Base-by-base conservation (phyloP, 176 grass and related monocot genomes). In the Phoenix roebelenii region DNA sequence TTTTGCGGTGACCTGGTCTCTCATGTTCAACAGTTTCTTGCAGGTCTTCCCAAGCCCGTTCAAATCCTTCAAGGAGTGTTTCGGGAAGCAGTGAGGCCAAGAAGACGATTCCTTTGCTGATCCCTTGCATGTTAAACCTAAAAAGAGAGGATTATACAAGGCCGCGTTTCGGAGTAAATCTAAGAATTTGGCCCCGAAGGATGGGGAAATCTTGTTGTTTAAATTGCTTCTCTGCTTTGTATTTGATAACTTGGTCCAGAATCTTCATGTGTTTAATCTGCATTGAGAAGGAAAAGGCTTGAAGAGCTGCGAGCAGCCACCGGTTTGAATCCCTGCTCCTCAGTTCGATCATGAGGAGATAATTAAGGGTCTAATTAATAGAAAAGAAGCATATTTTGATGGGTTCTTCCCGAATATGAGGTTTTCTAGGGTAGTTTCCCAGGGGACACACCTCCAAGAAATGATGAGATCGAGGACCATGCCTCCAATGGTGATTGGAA, bases 331-430 rank as follows among this genome's bases (percentile, higher is more conserved):
- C 26, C 26, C 26, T 28, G 4, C 24, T 62, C 70, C 65, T 12
- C 83, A 59, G 7, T 32, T 63, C 6, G 56, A 85, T 23, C 77
- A 72, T 50, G 65, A 79, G 48, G 57, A 67, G 64, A 15, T 82
- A 54, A 32, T 95, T 58, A 74, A 77, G 63, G 79, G 82, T 20
- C 19, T 81, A n/a, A 85, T 95, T 58, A 60, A 71, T 48, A 77
- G 86, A 5, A 96, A 85, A 71, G 82, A 84, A 54, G 74, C 83
- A 7, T 71, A 90, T 82, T 90, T 90, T 60, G 86, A 90, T 52
- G 91, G 86, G 0, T 90, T 96, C 68, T 66, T 85, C 48, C 87
- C 83, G 61, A 87, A 79, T 63, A 30, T 96, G 39, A 75, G 55
- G n/a, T 96, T 96, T 29, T 86, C 92, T 5, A 89, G 79, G 74